Percentiles rank a stretch among this genome's conserved stretches.
Evolutionary conservation across 371 early-diverging fungal species (phyloP).

Genomic region (Actinomucor elegans): DNA sequence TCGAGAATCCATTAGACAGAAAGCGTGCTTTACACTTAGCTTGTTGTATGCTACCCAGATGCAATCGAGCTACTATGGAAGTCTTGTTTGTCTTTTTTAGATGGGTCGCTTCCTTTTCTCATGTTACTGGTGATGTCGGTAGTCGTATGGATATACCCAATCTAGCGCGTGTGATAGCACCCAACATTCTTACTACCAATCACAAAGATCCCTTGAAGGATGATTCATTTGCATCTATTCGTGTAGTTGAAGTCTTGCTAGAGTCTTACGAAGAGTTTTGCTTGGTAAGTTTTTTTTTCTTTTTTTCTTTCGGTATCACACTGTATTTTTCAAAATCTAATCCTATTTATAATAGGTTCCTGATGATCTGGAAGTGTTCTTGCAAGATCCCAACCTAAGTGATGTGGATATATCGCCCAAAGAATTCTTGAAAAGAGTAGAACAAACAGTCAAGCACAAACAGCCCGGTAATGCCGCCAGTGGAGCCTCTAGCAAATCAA

Average conservation of each 20-base stretch:
- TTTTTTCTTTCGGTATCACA: too few relatives aligned
- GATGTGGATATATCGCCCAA: constrained; percentile 45
- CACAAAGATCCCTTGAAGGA: constrained; percentile 80
- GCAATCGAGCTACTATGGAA: constrained; percentile 88
- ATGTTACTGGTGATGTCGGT: constrained; percentile 75
- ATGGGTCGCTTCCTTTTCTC: constrained; percentile 78
- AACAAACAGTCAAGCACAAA: constrained; percentile 39
- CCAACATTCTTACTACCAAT: constrained; percentile 88
- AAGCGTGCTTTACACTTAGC: constrained; percentile 77
- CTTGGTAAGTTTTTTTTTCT: constrained; percentile 62
- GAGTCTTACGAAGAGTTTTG: constrained; percentile 78
- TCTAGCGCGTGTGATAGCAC: constrained; percentile 92
- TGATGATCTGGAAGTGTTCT: constrained; percentile 44
- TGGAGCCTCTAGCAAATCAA: constrained; percentile 3
- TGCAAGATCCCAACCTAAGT: constrained; percentile 41
- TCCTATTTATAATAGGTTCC: constrained; percentile 24
- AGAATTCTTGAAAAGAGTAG: constrained; percentile 44
- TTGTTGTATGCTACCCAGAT: constrained; percentile 84
- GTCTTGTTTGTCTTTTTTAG: constrained; percentile 85
- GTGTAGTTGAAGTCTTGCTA: constrained; percentile 73
- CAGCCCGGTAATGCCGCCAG: background rate
- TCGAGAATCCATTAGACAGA: constrained; percentile 51
- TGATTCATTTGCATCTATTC: constrained; percentile 73
- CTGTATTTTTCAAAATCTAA: background rate
- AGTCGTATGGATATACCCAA: constrained; percentile 95